Evolutionary conservation across 2,329 filamentous ascomycete genomes (phyloP), one percentile per base, ranked within the genome.

Genomic region (Epichloe amarillans): DNA sequence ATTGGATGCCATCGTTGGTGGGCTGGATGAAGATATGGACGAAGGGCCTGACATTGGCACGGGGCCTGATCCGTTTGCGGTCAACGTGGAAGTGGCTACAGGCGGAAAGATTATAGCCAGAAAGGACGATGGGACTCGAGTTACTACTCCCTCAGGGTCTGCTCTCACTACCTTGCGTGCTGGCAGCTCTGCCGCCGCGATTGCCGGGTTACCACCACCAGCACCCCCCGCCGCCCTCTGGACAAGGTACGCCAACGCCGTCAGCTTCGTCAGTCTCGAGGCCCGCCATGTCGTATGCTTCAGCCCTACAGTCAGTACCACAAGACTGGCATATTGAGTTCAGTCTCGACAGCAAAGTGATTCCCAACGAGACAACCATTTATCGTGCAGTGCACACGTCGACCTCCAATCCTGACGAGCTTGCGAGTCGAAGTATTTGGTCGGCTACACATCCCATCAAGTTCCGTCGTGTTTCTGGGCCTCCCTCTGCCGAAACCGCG

Each of bases 311-410:
- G 58, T 74, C 86, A 14, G 73, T 80, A 0, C 88, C 90, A 1
- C 86, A 94, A 62, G 90, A 97, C 62, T 98, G 93, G 93, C 91
- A 98, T 61, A 89, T 98, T 54, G 88, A 97, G 62, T 98, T 98
- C 68, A 90, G 81, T 57, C 78, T 97, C 47, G 85, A 94, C 56
- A 85, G 79, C 49, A 88, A 89, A 64, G 77, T 86, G 1, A 85
- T 98, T 52, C 76, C 86, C 0, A 93, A 90, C 58, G 90, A 97
- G 60, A 96, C 88, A 0, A 98, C 93, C 0, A 91, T 98, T 51
- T 98, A 97, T 62, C 84, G 91, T 46, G 93, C 93, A 35, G 88
- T 97, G 8, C 88, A 96, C 61, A 86, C 81, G 62, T 69, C 70
- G 6, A 62, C 68, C 0, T 58, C 68, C 46, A 69, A 63, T 51